Percentiles rank a stretch among this genome's conserved stretches.
These are phyloP conservation scores for Rusavskia elegans DNA, from an alignment of 495 filamentous ascomycete species.

Conservation along the genomic window DNA sequence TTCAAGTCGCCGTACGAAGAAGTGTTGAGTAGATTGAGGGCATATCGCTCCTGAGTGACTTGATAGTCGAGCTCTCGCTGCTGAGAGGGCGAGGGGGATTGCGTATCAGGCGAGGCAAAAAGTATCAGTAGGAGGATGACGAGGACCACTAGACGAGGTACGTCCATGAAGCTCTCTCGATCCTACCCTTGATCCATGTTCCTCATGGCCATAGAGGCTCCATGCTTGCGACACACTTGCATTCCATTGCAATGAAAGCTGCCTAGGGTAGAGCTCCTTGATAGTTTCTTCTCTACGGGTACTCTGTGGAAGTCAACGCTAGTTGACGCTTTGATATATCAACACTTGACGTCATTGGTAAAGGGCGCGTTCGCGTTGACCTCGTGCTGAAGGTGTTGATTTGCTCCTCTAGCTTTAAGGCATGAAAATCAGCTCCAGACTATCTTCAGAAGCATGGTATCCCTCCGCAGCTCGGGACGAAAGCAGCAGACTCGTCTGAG, in stretches of 20 bases:
- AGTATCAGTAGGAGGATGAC: constrained; percentile 33
- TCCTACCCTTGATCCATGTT: neutral
- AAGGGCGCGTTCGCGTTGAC: too few species aligned
- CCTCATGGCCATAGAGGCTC: too few species aligned
- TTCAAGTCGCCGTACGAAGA: constrained; percentile 63
- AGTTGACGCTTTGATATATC: too few species aligned
- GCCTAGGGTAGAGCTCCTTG: too few species aligned
- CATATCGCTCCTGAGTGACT: constrained; percentile 35
- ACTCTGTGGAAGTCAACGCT: too few species aligned
- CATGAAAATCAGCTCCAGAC: too few species aligned
- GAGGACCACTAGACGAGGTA: constrained; percentile 30
- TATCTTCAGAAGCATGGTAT: neutral
- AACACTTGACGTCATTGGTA: too few species aligned
- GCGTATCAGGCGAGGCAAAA: constrained; percentile 30
- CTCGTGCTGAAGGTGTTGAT: too few species aligned
- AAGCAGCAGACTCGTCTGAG: constrained; percentile 1
- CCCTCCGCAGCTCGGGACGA: neutral
- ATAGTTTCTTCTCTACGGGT: too few species aligned
- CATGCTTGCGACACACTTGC: too few species aligned
- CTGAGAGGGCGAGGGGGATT: constrained; percentile 28
- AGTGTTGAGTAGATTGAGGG: constrained; percentile 49
- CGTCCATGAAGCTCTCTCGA: constrained; percentile 12
- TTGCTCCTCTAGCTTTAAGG: too few species aligned
- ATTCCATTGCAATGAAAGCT: too few species aligned
- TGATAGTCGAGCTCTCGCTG: constrained; percentile 27